Evolutionary conservation across 208 protist genomes (phyloP), one percentile per base, ranked within the genome.

Genomic region (Crithidia expoeki): DNA sequence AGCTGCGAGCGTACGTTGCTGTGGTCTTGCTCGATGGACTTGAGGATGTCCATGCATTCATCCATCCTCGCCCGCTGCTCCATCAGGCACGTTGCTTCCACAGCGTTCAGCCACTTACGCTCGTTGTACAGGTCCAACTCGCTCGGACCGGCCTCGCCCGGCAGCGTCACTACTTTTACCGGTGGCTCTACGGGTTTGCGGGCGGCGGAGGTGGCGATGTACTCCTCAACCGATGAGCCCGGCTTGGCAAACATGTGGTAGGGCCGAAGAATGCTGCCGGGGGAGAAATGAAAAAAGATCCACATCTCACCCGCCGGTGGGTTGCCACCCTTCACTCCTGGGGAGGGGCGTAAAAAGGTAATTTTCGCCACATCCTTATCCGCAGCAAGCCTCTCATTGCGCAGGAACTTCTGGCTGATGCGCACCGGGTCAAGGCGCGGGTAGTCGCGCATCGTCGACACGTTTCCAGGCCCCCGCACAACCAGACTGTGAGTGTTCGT

Each of bases 371-470:
- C 85, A 46, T 94, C 87, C 47, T 81, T 76, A 44, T 89, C 71
- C 7, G 80, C 67, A 21, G 82, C 72, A 0, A 91, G 40, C 42
- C 23, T 40, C 25, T 69, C 61, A 50, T 93, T 81, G 30, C 90
- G 88, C 30, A 67, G 47, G 61, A 93, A 95, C 72, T 95, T 95
- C 67, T 97, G 88, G 63, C 86, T 93, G 79, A 95, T 84, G 14
- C 89, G 90, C 30, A 87, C 74, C 6, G 93, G 93, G 44, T 94
- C 86, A n/a, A 89, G 62, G 17, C 86, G 85, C 7, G 86, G 76
- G 42, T 74, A 72, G 34, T 90, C 83, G 36, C 85, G 88, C 40
- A 84, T 55, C 14, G 67, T 32, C 21, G 74, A 19, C 27, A 9
- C 56, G 38, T 23, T 67, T 27, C 56, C 70, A 2, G 62, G 63